These are phyloP conservation scores for Pascua guehoae DNA, from an alignment of 1,284 basidiomycete species.

Conservation along the genomic window DNA sequence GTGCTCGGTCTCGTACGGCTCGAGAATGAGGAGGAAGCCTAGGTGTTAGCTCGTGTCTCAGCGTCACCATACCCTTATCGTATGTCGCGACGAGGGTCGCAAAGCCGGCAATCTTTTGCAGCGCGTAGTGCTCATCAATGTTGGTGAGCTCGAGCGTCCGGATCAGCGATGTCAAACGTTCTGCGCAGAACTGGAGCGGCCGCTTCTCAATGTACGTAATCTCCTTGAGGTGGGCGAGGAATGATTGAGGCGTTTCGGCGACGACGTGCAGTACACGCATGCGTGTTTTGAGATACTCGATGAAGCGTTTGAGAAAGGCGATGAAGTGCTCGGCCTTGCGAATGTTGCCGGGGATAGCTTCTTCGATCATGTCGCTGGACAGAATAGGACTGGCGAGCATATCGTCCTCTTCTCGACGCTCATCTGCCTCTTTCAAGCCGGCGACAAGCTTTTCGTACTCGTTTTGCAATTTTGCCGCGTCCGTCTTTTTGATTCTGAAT, in stretches of 20 bases:
- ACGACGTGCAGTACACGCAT: constrained; percentile 99
- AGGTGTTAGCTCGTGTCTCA: constrained; percentile 4
- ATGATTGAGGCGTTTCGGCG: constrained; percentile 98
- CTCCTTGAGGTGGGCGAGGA: constrained; percentile 96
- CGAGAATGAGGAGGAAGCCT: constrained; percentile 96
- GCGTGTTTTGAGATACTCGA: constrained; percentile 97
- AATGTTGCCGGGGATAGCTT: constrained; percentile 97
- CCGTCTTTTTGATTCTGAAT: constrained; percentile 82
- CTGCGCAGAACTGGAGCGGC: constrained; percentile 96
- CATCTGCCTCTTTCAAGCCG: constrained; percentile 76
- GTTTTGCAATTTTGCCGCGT: constrained; percentile 90
- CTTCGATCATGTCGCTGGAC: constrained; percentile 89
- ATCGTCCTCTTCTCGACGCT: constrained; percentile 63
- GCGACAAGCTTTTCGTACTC: constrained; percentile 97
- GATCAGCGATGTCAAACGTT: constrained; percentile 89
- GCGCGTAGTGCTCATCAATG: constrained; percentile 82
- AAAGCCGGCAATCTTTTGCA: constrained; percentile 95
- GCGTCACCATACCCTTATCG: constrained; percentile 69
- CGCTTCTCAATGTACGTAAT: constrained; percentile 97
- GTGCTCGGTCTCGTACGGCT: constrained; percentile 98
- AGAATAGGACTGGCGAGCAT: constrained; percentile 95
- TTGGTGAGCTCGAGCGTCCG: constrained; percentile 86
- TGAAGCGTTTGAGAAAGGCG: constrained; percentile 95
- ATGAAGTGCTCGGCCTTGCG: constrained; percentile 98
- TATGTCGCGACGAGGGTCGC: constrained; percentile 97